These are phyloP conservation scores for Penicillium sp. DNA, from an alignment of 2,329 filamentous ascomycete genomes.

Conservation along the genomic window DNA sequence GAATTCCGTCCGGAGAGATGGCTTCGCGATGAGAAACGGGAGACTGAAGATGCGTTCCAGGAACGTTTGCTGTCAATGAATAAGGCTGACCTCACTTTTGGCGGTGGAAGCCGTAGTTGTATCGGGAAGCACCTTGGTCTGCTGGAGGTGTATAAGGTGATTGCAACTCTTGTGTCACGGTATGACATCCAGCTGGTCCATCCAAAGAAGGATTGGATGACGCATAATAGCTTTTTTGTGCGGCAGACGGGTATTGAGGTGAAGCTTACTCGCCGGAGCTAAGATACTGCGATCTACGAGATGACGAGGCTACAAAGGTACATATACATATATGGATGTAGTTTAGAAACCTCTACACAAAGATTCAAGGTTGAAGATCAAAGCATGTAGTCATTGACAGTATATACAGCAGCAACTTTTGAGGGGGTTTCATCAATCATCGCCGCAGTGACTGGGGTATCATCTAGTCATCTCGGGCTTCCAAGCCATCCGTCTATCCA, in stretches of 20 bases:
- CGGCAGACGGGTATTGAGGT: slow-evolving; percentile 58
- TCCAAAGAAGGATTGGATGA: slow-evolving; percentile 50
- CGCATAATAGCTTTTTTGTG: slow-evolving; percentile 60
- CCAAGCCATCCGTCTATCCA: slow-evolving; percentile 32
- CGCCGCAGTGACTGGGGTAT: slow-evolving; percentile 31
- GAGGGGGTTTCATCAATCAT: slow-evolving; percentile 32
- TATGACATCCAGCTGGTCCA: slow-evolving; percentile 55
- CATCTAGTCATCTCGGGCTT: slow-evolving; percentile 33
- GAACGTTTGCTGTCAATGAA: slow-evolving; percentile 41
- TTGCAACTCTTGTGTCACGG: slow-evolving; percentile 51
- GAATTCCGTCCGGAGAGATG: slow-evolving; percentile 51
- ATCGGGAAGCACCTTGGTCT: slow-evolving; percentile 57
- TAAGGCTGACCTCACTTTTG: slow-evolving; percentile 46
- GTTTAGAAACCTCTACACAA: background rate
- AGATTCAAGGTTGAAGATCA: background rate
- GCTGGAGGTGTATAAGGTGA: slow-evolving; percentile 61
- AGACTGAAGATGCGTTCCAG: slow-evolving; percentile 37
- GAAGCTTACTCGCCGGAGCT: slow-evolving; percentile 12
- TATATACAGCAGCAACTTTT: slow-evolving; percentile 33
- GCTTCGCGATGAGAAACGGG: slow-evolving; percentile 37
- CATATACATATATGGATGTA: background rate
- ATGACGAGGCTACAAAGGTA: background rate
- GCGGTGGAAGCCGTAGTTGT: slow-evolving; percentile 56
- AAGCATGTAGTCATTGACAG: slow-evolving; percentile 22
- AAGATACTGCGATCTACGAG: background rate